Conservation (phyloP, 495 filamentous ascomycete species). For the Staphylotrichum longicolle region DNA sequence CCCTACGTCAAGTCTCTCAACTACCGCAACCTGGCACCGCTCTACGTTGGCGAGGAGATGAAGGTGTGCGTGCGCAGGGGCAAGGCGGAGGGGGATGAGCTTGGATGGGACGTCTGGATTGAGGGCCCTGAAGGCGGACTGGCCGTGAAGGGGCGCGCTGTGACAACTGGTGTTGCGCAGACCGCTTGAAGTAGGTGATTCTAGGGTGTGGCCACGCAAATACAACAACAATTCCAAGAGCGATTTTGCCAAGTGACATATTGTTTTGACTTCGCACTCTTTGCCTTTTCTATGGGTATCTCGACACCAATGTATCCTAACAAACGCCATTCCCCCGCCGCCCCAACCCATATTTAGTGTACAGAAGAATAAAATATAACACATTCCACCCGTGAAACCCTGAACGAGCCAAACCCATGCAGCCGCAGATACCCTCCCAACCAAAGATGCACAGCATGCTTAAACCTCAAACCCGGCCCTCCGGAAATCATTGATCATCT, state of each 20-base stretch:
- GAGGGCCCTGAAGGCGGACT: constrained; percentile 57
- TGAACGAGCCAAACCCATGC: background rate
- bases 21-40: constrained; percentile 79
- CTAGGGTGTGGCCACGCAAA: too few relatives aligned
- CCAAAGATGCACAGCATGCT: background rate
- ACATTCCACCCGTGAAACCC: background rate
- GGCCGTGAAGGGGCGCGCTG: constrained; percentile 54
- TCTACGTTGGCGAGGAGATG: constrained; percentile 69
- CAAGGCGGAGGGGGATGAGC: constrained; percentile 14
- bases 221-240: too few relatives aligned
- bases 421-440: background rate
- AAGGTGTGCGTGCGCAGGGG: constrained; percentile 51
- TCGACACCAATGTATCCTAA: background rate
- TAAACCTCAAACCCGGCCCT: constrained; percentile 21
- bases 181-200: background rate
- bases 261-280: too few relatives aligned
- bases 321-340: constrained; percentile 9
- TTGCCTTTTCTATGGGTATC: constrained; percentile 15
- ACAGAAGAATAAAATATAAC: background rate
- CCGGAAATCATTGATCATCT: constrained; percentile 25
- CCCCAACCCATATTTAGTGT: background rate
- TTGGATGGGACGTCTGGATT: constrained; percentile 64
- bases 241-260: too few relatives aligned
- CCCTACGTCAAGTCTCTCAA: constrained; percentile 53
- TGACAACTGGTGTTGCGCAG: constrained; percentile 5